A percentile compares a stretch with the other conserved stretches of the same genome.
phyloP scores from a whole-genome alignment of 306 rosid species.

The Cucurbita moschata region DNA sequence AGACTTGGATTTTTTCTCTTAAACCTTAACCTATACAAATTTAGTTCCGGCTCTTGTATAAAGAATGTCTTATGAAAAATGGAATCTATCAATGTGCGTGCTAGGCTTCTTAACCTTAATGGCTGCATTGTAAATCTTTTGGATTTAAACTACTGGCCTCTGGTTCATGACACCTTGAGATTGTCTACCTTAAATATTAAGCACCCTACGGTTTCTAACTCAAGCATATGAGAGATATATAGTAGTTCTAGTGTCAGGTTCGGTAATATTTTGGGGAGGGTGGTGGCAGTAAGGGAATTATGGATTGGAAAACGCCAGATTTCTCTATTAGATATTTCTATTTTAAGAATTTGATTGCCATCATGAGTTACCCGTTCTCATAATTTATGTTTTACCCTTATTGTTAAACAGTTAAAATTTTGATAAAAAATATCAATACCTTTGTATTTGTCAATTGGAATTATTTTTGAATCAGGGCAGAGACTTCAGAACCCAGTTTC shows the following conservation, averaged over 20 bases:
- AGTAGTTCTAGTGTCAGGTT: not conserved
- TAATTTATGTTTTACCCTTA: not conserved
- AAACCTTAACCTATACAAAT: not conserved
- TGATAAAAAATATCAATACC: not conserved
- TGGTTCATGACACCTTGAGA: not conserved
- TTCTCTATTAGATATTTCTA: not conserved
- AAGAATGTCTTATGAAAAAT: not conserved
- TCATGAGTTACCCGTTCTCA: not conserved
- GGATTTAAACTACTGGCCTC: not conserved
- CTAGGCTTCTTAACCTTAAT: not conserved
- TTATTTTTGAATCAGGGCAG: slow-evolving; percentile 41
- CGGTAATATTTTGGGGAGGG: not conserved
- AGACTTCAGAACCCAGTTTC: slow-evolving; percentile 81
- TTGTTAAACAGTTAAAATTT: not conserved
- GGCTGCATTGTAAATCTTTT: not conserved
- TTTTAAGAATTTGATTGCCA: not conserved
- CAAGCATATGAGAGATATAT: not conserved
- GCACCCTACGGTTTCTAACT: not conserved
- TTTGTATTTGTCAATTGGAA: not conserved
- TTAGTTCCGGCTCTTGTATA: not conserved
- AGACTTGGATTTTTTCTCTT: not conserved
- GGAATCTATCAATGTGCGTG: not conserved
- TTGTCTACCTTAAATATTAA: not conserved
- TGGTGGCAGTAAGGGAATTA: not conserved
- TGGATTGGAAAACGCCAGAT: not conserved